Percentiles rank a stretch among this genome's conserved stretches.
These are phyloP conservation scores for Ochromonas danica DNA, from an alignment of 108 stramenopile genomes.

Conservation along the genomic window DNA sequence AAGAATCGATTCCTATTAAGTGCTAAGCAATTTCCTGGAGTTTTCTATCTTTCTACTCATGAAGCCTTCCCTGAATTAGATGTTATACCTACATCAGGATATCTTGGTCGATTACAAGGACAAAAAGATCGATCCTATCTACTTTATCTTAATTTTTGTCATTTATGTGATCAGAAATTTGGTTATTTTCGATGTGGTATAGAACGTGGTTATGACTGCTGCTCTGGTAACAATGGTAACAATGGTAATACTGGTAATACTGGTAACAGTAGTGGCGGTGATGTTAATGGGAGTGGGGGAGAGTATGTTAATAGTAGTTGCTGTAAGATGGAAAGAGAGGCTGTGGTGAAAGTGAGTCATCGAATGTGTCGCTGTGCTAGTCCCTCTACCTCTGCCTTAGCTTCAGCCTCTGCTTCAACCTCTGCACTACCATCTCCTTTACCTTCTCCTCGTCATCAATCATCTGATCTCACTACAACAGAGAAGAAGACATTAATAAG, in stretches of 20 bases:
- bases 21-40: not conserved
- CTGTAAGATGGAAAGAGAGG: not conserved
- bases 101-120: not conserved
- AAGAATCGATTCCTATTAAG: constrained; percentile 18
- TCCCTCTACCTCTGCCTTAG: not conserved
- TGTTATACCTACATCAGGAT: not conserved
- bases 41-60: not conserved
- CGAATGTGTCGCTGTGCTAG: too few relatives aligned
- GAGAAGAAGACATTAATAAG: too few relatives aligned
- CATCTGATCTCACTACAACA: too few relatives aligned
- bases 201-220: not conserved
- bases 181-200: constrained; percentile 6
- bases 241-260: too few relatives aligned
- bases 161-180: constrained; percentile 6
- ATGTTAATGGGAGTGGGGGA: too few relatives aligned
- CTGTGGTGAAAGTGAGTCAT: not conserved
- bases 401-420: too few relatives aligned
- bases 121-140: not conserved
- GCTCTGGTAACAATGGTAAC: too few relatives aligned
- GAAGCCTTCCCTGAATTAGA: not conserved
- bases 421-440: too few relatives aligned
- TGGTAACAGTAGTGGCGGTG: too few relatives aligned
- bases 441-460: too few relatives aligned
- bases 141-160: not conserved
- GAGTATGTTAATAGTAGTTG: too few relatives aligned